A percentile compares a stretch with the other conserved stretches of the same genome.
These are phyloP conservation scores for Aspergillus tamarii DNA, from an alignment of 2,329 filamentous ascomycete genomes.

Conservation along the genomic window DNA sequence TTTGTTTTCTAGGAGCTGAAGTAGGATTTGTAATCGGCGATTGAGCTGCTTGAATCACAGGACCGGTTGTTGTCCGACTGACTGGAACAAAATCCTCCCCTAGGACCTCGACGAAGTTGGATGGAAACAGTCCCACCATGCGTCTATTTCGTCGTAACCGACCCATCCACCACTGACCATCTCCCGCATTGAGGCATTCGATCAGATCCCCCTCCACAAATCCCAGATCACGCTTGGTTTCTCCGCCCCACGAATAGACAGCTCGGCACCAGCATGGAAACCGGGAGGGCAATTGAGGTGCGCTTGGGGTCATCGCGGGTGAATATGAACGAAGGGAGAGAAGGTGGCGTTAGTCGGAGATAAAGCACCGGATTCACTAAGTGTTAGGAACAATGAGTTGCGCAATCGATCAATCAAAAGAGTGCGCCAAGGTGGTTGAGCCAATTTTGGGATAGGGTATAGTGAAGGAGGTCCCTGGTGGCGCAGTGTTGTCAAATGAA, in stretches of 20 bases:
- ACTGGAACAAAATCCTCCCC: constrained; percentile 80
- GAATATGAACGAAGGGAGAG: background rate
- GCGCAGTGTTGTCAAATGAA: constrained; percentile 5
- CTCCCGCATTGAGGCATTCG: constrained; percentile 95
- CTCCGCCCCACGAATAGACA: constrained; percentile 91
- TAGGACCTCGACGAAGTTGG: constrained; percentile 93
- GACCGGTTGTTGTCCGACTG: constrained; percentile 50
- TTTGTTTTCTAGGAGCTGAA: constrained; percentile 60
- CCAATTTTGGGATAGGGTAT: background rate
- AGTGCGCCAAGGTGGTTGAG: background rate
- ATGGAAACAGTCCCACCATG: constrained; percentile 90
- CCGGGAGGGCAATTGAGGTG: constrained; percentile 66
- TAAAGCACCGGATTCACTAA: background rate
- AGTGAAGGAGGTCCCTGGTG: background rate
- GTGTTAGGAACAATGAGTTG: background rate
- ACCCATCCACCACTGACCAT: constrained; percentile 98
- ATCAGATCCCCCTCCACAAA: constrained; percentile 98
- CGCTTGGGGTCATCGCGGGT: constrained; percentile 48
- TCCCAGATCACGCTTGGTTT: constrained; percentile 91
- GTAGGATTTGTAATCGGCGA: constrained; percentile 47
- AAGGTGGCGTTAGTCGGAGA: background rate
- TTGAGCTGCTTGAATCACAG: constrained; percentile 58
- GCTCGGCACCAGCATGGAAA: constrained; percentile 93
- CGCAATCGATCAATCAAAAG: constrained; percentile 2
- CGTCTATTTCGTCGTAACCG: constrained; percentile 85